These are phyloP conservation scores for Annulohypoxylon nitens DNA, from an alignment of 495 filamentous ascomycete genomes.

Conservation along the genomic window DNA sequence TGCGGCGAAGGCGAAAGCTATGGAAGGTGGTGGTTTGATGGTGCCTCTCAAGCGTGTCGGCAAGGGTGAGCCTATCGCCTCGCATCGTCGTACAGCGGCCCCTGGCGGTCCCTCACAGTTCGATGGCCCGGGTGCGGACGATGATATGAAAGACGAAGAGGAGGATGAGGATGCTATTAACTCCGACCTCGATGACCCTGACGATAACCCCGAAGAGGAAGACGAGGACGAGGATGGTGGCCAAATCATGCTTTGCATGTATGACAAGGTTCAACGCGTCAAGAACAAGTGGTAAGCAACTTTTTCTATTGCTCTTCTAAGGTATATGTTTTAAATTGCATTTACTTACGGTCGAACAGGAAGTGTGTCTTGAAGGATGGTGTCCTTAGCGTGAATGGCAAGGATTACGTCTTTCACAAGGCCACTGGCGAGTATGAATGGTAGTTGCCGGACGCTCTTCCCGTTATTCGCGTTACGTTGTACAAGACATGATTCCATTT, in stretches of 20 bases:
- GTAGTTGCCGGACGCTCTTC: conserved; percentile 62
- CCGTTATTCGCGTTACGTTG: conserved; percentile 15
- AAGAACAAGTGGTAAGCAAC: conserved; percentile 94
- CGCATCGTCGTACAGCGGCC: conserved; percentile 41
- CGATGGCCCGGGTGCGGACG: conserved; percentile 78
- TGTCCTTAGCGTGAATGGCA: conserved; percentile 88
- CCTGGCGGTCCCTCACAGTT: conserved; percentile 61
- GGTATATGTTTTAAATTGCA: background rate
- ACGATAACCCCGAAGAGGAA: conserved; percentile 82
- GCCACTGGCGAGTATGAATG: conserved; percentile 97
- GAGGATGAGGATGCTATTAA: conserved; percentile 97
- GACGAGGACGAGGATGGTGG: conserved; percentile 84
- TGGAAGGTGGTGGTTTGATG: conserved; percentile 88
- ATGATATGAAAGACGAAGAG: conserved; percentile 72
- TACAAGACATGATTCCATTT: conserved; percentile 27
- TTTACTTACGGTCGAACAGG: conserved; percentile 55
- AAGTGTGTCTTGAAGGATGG: conserved; percentile 99
- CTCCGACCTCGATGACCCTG: conserved; percentile 95
- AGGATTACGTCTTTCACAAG: conserved; percentile 98
- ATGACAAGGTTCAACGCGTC: conserved; percentile 98
- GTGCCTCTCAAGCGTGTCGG: conserved; percentile 69
- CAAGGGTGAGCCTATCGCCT: conserved; percentile 43
- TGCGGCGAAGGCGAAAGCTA: conserved; percentile 72
- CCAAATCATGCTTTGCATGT: conserved; percentile 97
- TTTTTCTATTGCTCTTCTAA: background rate